Evolutionary conservation across 75 land plant genomes (phyloP), one percentile per base, ranked within the genome.

Genomic region (Ceratopteris richardii): DNA sequence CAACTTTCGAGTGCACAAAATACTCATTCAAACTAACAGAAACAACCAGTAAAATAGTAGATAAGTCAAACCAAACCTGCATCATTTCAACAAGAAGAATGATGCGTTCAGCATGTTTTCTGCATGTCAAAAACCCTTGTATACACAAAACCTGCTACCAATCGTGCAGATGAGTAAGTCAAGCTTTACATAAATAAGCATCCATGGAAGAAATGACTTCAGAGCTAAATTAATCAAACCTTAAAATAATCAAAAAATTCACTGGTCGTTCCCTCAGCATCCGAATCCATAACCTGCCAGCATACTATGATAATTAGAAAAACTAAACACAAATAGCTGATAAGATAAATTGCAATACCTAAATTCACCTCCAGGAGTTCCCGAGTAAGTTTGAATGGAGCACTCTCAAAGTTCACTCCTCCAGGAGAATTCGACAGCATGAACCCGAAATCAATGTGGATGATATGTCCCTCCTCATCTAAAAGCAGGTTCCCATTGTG

Each of bases 371-470:
- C 99, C 46, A 95, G 80, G 72, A 90, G 97, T 73, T 95, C 99
- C 24, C 99, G 88, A 18, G 99, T 95, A 47, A 95, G 75, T 59
- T 95, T 95, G 61, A 95, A 95, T 29, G 99, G 99, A 23, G 97
- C 99, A 76, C 96, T 95, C 59, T 95, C 99, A 84, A 95, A 95
- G 67, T 95, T 95, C 20, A 95, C 99, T 31, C 99, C 99, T 14
- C 99, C 99, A 40, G 99, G 99, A 65, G 99, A 95, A 77, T 95
- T 95, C 2, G 99, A 95, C 40, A 95, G 81, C 99, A 95, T 90
- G 56, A 87, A 95, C 14, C 99, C 99, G 73, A 95, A 95, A 69
- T 95, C 99, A 65, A 95, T 95, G 63, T 95, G 99, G 37, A 95
- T 90, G 48, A 95, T 90, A 70, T 95, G 99, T 24, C 99, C 99